Evolutionary conservation across 768 basidiomycete genomes (phyloP), one percentile per base, ranked within the genome.

Genomic region (Multifurca ochricompacta): DNA sequence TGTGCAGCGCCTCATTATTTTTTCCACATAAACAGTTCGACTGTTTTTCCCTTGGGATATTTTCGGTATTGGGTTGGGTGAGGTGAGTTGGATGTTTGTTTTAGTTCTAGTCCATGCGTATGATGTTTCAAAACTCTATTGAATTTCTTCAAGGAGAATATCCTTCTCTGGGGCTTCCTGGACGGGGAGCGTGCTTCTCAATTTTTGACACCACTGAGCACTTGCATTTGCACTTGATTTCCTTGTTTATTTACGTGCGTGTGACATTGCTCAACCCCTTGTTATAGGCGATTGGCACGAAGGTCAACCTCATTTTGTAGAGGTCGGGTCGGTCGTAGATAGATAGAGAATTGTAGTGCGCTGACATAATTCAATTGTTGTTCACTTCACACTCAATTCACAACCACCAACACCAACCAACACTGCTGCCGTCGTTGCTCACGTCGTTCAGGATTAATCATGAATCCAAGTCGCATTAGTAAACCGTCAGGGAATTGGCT

Each of bases 141-240:
- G 87, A 88, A 89, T 90, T 90, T 90, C 87, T 90, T 90, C 87
- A 89, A 74, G 87, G 87, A 82, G 83, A 70, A 86, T 85, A 83
- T 82, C 80, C 49, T 56, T 54, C 63, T 45, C 45, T 35, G n/a
- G 34, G 30, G 4, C 35, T 59, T 53, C 28, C 61, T 37, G 58
- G 57, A 61, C n/a, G 67, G 64, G 82, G 84, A 51, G 79, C 69
- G 76, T 72, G 87, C 87, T 85, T 85, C 87, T 84, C 65, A 80
- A 34, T 35, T 77, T 63, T 64, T 82, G 85, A 86, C 86, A 82
- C 66, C 43, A 52, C 69, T 70, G 69, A 71, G 6, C 48, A 19
- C 42, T 27, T 19, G n/a, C 6, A 34, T 54, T n/a, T 4, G 6
- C 48, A 19, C 42, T 27, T 19, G n/a, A 6, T 40, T 54, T n/a